These are phyloP conservation scores for Coemansia sp. DNA, from an alignment of 192 early-diverging fungal genomes.

Conservation along the genomic window DNA sequence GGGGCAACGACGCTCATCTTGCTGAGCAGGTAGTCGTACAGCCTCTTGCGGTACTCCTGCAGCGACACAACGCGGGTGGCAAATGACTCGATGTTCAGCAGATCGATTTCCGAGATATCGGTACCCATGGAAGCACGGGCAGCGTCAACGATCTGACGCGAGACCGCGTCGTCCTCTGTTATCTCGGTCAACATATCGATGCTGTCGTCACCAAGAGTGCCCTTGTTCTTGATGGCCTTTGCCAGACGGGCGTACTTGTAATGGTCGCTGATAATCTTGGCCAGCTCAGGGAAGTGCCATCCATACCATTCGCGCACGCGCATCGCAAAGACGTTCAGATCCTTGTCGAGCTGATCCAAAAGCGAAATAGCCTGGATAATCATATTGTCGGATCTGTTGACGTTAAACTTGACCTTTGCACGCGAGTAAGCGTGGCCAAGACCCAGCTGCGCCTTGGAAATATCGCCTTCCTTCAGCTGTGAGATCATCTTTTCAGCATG, in stretches of 20 bases:
- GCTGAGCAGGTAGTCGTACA: slow-evolving; percentile 87
- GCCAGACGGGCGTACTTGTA: slow-evolving; percentile 86
- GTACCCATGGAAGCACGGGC: slow-evolving; percentile 97
- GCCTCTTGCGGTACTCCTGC: slow-evolving; percentile 89
- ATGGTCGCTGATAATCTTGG: slow-evolving; percentile 95
- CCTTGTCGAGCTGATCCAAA: slow-evolving; percentile 97
- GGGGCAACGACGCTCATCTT: slow-evolving; percentile 98
- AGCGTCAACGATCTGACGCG: slow-evolving; percentile 89
- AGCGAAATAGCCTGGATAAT: slow-evolving; percentile 91
- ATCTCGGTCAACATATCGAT: slow-evolving; percentile 81
- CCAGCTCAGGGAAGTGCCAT: slow-evolving; percentile 99
- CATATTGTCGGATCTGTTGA: slow-evolving; percentile 97
- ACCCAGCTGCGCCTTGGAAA: slow-evolving; percentile 92
- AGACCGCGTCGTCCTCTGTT: slow-evolving; percentile 74
- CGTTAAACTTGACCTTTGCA: slow-evolving; percentile 99
- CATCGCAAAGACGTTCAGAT: slow-evolving; percentile 98
- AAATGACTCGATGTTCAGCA: slow-evolving; percentile 94
- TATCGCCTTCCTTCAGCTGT: slow-evolving; percentile 90
- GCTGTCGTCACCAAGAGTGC: slow-evolving; percentile 70
- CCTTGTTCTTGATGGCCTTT: slow-evolving; percentile 92
- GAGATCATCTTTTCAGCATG: slow-evolving; percentile 85
- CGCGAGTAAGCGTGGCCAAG: slow-evolving; percentile 98
- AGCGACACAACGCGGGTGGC: slow-evolving; percentile 88
- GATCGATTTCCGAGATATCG: slow-evolving; percentile 93
- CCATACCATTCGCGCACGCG: slow-evolving; percentile 98